Conservation (phyloP, 257 asterid genomes). For the Asclepias syriaca region DNA sequence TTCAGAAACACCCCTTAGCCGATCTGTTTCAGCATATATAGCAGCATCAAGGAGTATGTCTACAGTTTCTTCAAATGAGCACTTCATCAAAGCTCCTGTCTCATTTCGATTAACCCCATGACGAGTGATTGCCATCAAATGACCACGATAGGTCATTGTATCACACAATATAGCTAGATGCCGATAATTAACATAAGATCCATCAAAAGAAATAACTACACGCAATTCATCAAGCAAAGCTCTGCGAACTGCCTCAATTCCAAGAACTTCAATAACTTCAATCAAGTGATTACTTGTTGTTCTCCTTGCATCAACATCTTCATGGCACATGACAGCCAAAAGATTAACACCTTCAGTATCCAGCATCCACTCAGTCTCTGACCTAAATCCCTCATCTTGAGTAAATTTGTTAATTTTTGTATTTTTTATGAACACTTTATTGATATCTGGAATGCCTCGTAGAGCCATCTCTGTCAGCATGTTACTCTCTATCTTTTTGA, state of each 20-base stretch:
- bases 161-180: slow-evolving; percentile 95
- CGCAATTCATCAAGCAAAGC: slow-evolving; percentile 92
- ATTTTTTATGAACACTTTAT: slow-evolving; percentile 91
- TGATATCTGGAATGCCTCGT: slow-evolving; percentile 95
- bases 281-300: slow-evolving; percentile 95
- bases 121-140: slow-evolving; percentile 98
- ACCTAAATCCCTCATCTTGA: slow-evolving; percentile 72
- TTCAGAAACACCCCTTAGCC: slow-evolving; percentile 91
- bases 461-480: slow-evolving; percentile 99
- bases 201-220: slow-evolving; percentile 95
- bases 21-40: slow-evolving; percentile 83
- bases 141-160: slow-evolving; percentile 99
- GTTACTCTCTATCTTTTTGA: slow-evolving; percentile 93
- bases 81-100: slow-evolving; percentile 99
- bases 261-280: slow-evolving; percentile 96
- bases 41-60: slow-evolving; percentile 99
- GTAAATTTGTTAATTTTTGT: slow-evolving; percentile 71
- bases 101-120: slow-evolving; percentile 95
- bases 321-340: slow-evolving; percentile 88
- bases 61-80: slow-evolving; percentile 97
- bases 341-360: slow-evolving; percentile 98
- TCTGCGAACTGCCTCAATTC: slow-evolving; percentile 95
- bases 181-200: slow-evolving; percentile 92
- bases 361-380: slow-evolving; percentile 96
- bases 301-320: slow-evolving; percentile 84